Evolutionary conservation across 345 rosid species (phyloP), one percentile per base, ranked within the genome.

Genomic region (Aurinia saxatilis): DNA sequence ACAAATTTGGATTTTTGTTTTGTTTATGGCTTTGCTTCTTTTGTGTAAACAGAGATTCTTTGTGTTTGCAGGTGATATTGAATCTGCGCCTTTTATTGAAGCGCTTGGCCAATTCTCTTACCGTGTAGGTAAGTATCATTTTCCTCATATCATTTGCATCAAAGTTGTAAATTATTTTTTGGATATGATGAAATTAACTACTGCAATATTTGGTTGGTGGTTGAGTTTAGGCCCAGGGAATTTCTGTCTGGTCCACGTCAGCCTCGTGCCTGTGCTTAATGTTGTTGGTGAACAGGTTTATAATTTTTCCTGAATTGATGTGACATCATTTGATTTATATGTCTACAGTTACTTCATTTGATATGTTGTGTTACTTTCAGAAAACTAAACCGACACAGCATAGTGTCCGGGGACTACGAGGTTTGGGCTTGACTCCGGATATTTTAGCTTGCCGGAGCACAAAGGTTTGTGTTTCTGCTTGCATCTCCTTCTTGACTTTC

Each of bases 351-450:
- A 4, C 52, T 48, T 70, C 31, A 38, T 62, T 63, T 55, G 38
- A 7, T 62, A 19, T 60, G 18, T 18, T 52, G 4, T 59, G 5
- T 50, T 23, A 8, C 23, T 53, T 72, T 66, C 76, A 92, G 98
- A 93, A 93, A 84, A 93, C 99, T 37, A 93, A 93, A 66, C 99
- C 99, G 13, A 93, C 99, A 53, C 99, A 93, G 78, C 99, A 90
- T 57, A 90, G 99, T 70, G 91, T 90, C 54, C 79, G 84, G 47
- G 87, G 84, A 12, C 81, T 93, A 39, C 77, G 96, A 79, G 97
- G 96, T 44, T 80, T 85, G 57, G 99, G 99, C 10, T 63, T 93
- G 83, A 80, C 81, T 2, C 97, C 99, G 1, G 74, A 90, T 72
- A 79, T 93, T 61, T 78, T 93, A 65, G 99, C 96, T 66, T 93